Evolutionary conservation across 2,329 filamentous ascomycete species (phyloP).

Genomic region (Mycosphaerella sp.): DNA sequence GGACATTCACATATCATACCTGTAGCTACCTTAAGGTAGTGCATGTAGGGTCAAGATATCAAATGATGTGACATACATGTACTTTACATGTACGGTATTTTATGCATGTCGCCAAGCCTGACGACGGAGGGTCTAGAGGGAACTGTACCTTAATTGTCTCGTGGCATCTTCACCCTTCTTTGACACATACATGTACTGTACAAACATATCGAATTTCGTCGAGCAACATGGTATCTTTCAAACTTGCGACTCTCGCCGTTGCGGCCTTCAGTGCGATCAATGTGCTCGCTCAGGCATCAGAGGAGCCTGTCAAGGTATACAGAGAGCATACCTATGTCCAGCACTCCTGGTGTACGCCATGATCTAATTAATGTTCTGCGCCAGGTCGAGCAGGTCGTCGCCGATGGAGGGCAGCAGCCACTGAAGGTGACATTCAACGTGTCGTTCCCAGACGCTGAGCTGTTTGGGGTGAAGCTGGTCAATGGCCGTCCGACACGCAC

Average conservation of each 20-base stretch:
- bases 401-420: conserved; percentile 43
- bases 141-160: not conserved
- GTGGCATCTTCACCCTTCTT: not conserved
- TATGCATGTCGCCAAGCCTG: too few relatives aligned
- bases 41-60: too few relatives aligned
- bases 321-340: not conserved
- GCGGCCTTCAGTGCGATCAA: conserved; percentile 63
- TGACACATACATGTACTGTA: not conserved
- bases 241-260: conserved; percentile 64
- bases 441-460: conserved; percentile 62
- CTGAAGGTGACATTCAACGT: conserved; percentile 53
- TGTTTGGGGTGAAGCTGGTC: conserved; percentile 92
- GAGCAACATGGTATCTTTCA: conserved; percentile 62
- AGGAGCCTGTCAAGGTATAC: conserved; percentile 25
- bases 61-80: too few relatives aligned
- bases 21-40: too few relatives aligned
- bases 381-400: conserved; percentile 21
- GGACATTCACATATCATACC: too few relatives aligned
- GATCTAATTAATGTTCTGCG: conserved; percentile 11
- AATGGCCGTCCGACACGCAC: conserved; percentile 84
- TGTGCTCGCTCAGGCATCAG: conserved; percentile 52
- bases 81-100: too few relatives aligned
- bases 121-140: too few relatives aligned
- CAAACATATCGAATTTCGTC: too few relatives aligned
- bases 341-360: conserved; percentile 14